A percentile compares a stretch with the other conserved stretches of the same genome.
Conservation (phyloP, 305 asterid genomes). For the Nicotiana rustica region DNA sequence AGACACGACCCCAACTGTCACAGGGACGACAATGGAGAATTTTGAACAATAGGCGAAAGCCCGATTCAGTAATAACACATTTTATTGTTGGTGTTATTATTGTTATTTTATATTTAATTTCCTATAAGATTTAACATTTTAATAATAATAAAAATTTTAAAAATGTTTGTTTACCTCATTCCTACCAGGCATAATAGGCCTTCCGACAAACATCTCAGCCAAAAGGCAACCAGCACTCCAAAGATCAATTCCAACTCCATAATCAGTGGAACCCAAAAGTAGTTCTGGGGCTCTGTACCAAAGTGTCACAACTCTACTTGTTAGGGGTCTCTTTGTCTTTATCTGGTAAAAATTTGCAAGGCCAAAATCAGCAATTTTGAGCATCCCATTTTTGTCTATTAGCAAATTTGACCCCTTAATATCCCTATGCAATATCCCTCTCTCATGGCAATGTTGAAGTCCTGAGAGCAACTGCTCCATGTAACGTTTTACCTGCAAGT, state of each 20-base stretch:
- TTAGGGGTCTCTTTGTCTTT: slow-evolving; percentile 57
- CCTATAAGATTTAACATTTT: background rate
- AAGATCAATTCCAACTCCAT: slow-evolving; percentile 80
- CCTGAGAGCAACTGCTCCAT: slow-evolving; percentile 85
- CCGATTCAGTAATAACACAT: background rate
- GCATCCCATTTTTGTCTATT: slow-evolving; percentile 71
- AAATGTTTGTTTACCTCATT: slow-evolving; percentile 60
- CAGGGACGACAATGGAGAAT: background rate
- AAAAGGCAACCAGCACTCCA: slow-evolving; percentile 90
- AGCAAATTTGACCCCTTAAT: slow-evolving; percentile 78
- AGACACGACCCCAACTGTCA: background rate
- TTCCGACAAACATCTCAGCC: slow-evolving; percentile 76
- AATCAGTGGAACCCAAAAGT: slow-evolving; percentile 74
- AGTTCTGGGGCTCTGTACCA: slow-evolving; percentile 93
- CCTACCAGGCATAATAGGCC: slow-evolving; percentile 86
- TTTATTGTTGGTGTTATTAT: too few relatives aligned
- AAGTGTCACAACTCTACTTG: slow-evolving; percentile 81
- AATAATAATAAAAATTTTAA: background rate
- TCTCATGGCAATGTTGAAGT: slow-evolving; percentile 79
- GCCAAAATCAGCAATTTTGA: slow-evolving; percentile 87
- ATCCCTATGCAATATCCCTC: slow-evolving; percentile 82
- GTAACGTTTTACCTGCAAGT: slow-evolving; percentile 69
- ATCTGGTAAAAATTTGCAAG: slow-evolving; percentile 62
- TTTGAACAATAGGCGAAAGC: background rate
- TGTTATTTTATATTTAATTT: background rate